Conservation (phyloP, 352 stramenopile genomes). For the Phytopythium chamaehyphon region DNA sequence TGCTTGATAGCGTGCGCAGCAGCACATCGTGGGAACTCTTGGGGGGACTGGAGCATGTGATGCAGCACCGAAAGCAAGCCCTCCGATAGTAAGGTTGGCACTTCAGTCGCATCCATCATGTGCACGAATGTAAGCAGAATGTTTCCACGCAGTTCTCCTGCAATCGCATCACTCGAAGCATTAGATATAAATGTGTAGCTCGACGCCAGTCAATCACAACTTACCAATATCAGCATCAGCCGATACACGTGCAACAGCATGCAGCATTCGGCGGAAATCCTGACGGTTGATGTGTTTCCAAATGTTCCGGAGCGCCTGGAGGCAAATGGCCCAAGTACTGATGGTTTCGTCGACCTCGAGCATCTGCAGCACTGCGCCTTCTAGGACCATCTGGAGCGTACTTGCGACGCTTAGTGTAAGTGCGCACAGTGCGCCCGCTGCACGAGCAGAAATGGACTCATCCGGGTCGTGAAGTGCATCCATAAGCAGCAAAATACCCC, state of each 20-base stretch:
- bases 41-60: conserved; percentile 71
- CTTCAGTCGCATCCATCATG: conserved; percentile 83
- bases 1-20: conserved; percentile 86
- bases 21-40: conserved; percentile 73
- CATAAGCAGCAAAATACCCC: conserved; percentile 68
- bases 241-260: conserved; percentile 76
- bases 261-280: conserved; percentile 84
- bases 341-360: conserved; percentile 79
- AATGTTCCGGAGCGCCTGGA: conserved; percentile 81
- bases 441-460: conserved; percentile 61
- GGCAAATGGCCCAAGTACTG: conserved; percentile 72
- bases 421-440: conserved; percentile 69
- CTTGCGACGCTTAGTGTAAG: conserved; percentile 76
- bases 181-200: conserved; percentile 6
- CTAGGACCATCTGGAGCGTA: conserved; percentile 83
- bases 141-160: conserved; percentile 77
- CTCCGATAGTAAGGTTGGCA: conserved; percentile 68
- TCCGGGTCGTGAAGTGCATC: conserved; percentile 65
- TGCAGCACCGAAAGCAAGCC: conserved; percentile 76
- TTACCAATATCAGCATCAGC: conserved; percentile 68
- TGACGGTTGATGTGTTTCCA: conserved; percentile 87
- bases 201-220: not conserved
- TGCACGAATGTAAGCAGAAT: conserved; percentile 87
- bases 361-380: conserved; percentile 87
- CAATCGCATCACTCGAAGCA: conserved; percentile 1